phyloP scores from a whole-genome alignment of 306 rosid species.

The Dicorynia guianensis region DNA sequence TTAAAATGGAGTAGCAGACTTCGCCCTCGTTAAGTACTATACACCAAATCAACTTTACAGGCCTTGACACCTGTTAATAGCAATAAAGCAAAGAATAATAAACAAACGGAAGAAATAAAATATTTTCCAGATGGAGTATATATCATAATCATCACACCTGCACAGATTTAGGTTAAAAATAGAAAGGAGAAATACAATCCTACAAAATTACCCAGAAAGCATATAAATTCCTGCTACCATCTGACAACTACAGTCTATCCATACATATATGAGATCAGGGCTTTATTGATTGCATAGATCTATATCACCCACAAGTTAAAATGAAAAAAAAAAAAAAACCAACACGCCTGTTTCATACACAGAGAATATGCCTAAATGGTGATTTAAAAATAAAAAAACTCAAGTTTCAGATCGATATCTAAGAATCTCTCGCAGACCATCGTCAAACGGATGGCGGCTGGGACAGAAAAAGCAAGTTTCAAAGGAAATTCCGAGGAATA shows the following conservation, averaged over 20 bases:
- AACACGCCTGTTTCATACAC: background rate
- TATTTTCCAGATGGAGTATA: background rate
- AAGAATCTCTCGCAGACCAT: conserved; percentile 2
- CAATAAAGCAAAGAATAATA: conserved; percentile 33
- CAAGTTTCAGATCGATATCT: background rate
- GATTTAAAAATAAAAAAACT: background rate
- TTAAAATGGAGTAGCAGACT: conserved; percentile 14
- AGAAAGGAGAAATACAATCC: background rate
- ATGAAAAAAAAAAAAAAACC: background rate
- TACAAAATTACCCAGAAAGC: background rate
- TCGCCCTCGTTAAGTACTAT: conserved; percentile 11
- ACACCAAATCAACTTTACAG: conserved; percentile 3
- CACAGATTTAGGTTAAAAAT: background rate
- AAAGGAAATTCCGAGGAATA: background rate
- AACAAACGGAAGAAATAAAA: background rate
- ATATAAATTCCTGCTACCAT: background rate
- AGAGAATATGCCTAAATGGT: background rate
- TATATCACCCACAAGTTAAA: background rate
- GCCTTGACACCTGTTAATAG: conserved; percentile 40
- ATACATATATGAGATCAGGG: conserved; percentile 4
- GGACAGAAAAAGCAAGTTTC: background rate
- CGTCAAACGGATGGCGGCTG: conserved; percentile 8
- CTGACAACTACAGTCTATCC: background rate
- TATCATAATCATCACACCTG: conserved; percentile 13
- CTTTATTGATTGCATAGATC: conserved; percentile 8